Base-by-base conservation (phyloP, 2,329 filamentous ascomycete genomes). In the Aspergillus aculeatinus region DNA sequence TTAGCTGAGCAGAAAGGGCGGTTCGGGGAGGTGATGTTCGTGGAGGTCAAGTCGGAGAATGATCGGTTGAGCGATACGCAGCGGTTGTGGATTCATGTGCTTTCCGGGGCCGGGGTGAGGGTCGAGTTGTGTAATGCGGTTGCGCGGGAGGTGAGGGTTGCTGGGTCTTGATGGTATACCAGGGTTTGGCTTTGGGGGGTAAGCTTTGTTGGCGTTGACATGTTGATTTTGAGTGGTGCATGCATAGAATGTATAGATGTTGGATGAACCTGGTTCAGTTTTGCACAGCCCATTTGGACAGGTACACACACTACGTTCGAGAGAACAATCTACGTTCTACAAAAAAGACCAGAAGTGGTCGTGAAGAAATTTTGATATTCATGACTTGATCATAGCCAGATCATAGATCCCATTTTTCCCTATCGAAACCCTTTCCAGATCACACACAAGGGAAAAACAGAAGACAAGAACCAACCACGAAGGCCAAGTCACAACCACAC, bases 1-100 rank as follows among this genome's bases (percentile, higher is more conserved):
- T 6, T 19, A 14, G 6, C 5, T 2, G 16, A 19, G 16, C 14
- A n/a, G 6, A 19, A 44, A 16, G 52, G 47, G 19, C 11, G 16
- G 4, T 21, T 47, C 12, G 52, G 81, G 44, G 84, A 89, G 72
- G 87, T 90, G 65, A 88, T 92, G 83, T 94, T 95, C 74, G 83
- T 83, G 4, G 89, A 91, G 75, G 89, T 92, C 59, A 92, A 93
- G 80, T 91, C 87, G 66, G 88, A 87, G 73, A 97, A 96, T 76
- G 95, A 99, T 81, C 87, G 92, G 44, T 80, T 99, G 70, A 98
- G 94, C 76, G 95, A 99, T 80, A 96, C 93, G 19, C 95, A 99
- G 79, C 82, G 95, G 67, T 83, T 99, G 66, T 99, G 95, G 95
- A 96, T 98, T 69, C 91, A 98, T 80, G 92, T 97, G 7, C 82